Base-by-base conservation (phyloP, 2,329 filamentous ascomycete species). In the Colletotrichum sp. region DNA sequence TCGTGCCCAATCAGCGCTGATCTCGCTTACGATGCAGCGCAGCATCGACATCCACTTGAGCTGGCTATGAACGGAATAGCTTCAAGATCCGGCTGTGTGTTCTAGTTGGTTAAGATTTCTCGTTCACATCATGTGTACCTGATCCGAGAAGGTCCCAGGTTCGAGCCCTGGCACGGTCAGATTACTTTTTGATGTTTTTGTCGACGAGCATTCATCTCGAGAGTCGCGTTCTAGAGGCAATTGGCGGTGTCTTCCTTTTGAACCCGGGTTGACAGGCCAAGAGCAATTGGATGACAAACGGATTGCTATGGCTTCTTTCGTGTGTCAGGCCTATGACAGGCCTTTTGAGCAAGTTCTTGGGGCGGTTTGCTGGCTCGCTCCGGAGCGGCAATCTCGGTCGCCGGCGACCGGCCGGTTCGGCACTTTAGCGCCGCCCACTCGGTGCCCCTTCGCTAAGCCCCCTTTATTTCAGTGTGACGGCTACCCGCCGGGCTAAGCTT, bases 91-190 rank as follows among this genome's bases (percentile, higher is more conserved):
- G 74, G 74, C 74, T 73, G 74, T 74, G 74, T 76, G 74, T 76
- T 76, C 70, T 76, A 76, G 74, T 76, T 71, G 74, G 67, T 76
- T 74, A 76, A 73, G 74, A 76, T 76, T 76, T 59, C 74, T 76
- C 70, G 63, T 76, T 76, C 67, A 72, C 75, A 76, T 44, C 49
- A n/a, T 36, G 30, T 36, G 30, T 34, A 63, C 52, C 25, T 59
- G 32, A 29, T 57, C 63, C 52, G 67, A 77, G 75, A 57, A 77
- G 75, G 72, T 72, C 72, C 67, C 75, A 77, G 75, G 75, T 77
- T 76, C 72, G 76, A 77, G 65, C 72, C 72, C 76, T 76, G 76
- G 72, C 72, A 65, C 66, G 76, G 72, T 76, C 76, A 77, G 6
- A 61, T 70, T 70, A 19, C 16, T 6, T n/a, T 36, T 32, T 32